phyloP scores from a whole-genome alignment of 495 filamentous ascomycete genomes.

The Aspergillus avenaceus region DNA sequence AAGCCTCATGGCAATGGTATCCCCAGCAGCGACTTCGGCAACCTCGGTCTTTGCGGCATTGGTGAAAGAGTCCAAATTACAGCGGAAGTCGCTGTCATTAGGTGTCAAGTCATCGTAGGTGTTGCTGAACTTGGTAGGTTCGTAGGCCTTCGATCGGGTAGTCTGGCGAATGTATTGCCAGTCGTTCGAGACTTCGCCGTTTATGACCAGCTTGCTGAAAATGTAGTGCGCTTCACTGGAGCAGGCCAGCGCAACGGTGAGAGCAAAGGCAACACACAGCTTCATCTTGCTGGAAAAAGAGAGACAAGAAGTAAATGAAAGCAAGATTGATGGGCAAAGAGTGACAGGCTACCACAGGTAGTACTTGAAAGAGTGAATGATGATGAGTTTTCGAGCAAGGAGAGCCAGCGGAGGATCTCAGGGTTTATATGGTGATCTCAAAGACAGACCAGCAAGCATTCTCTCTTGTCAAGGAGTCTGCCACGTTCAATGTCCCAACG shows the following conservation, averaged over 20 bases:
- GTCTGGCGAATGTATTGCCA: slow-evolving; percentile 21
- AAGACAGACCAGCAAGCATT: no score
- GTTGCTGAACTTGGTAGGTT: slow-evolving; percentile 15
- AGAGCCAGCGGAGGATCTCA: no score
- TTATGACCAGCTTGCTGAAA: slow-evolving; percentile 19
- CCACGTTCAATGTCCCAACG: no score
- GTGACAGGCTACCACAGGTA: no score
- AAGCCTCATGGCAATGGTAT: slow-evolving; percentile 21
- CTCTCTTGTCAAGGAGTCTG: no score
- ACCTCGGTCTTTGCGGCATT: slow-evolving; percentile 18
- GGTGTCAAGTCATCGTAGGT: slow-evolving; percentile 21
- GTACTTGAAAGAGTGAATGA: no score
- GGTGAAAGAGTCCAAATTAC: slow-evolving; percentile 19
- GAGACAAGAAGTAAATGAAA: neutral
- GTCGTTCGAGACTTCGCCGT: slow-evolving; percentile 9
- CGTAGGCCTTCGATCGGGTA: slow-evolving; percentile 14
- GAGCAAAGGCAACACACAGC: slow-evolving; percentile 1
- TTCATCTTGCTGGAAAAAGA: slow-evolving; percentile 9
- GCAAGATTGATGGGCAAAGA: no score
- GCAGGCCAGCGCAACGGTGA: slow-evolving; percentile 9
- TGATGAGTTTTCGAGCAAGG: no score
- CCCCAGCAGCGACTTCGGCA: slow-evolving; percentile 17
- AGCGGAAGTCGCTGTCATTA: slow-evolving; percentile 18
- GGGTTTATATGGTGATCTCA: no score
- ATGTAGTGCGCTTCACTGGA: slow-evolving; percentile 16